These are phyloP conservation scores for Wickerhamiella occidentalis DNA, from an alignment of 805 yeast genomes.

Conservation along the genomic window DNA sequence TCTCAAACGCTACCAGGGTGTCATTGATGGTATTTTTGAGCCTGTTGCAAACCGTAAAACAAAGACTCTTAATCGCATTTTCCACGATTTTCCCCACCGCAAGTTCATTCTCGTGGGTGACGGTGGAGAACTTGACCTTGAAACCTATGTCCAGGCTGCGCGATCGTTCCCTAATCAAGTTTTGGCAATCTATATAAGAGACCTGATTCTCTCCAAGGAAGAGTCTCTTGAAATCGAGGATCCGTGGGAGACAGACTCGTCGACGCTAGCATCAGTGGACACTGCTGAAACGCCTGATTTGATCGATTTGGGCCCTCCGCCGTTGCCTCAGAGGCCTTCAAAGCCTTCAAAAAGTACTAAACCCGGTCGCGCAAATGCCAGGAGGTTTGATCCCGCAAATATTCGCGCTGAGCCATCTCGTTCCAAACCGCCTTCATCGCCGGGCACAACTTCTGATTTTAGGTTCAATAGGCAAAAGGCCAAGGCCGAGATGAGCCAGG, in stretches of 20 bases:
- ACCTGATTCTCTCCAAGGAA: conserved; percentile 37
- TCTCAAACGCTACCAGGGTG: conserved; percentile 73
- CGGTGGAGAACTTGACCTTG: conserved; percentile 90
- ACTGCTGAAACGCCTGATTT: background rate
- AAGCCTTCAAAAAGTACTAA: conserved; percentile 6
- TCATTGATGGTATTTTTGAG: conserved; percentile 70
- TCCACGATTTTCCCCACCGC: conserved; percentile 63
- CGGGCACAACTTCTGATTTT: background rate
- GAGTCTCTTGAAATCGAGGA: conserved; percentile 10
- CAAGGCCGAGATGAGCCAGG: background rate
- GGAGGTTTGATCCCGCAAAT: background rate
- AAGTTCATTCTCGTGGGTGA: conserved; percentile 84
- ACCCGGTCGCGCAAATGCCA: conserved; percentile 4
- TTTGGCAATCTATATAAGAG: conserved; percentile 66
- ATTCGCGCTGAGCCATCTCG: background rate
- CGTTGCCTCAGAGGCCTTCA: background rate
- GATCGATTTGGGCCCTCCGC: conserved; percentile 5
- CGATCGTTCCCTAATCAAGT: conserved; percentile 48
- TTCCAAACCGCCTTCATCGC: no score
- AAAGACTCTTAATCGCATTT: conserved; percentile 46
- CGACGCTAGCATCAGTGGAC: background rate
- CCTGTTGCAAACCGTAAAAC: conserved; percentile 76
- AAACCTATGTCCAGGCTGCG: conserved; percentile 72
- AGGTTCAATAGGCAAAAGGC: background rate
- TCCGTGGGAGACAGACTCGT: background rate